phyloP scores from a whole-genome alignment of 129 eudicot species.

The Apium graveolens region DNA sequence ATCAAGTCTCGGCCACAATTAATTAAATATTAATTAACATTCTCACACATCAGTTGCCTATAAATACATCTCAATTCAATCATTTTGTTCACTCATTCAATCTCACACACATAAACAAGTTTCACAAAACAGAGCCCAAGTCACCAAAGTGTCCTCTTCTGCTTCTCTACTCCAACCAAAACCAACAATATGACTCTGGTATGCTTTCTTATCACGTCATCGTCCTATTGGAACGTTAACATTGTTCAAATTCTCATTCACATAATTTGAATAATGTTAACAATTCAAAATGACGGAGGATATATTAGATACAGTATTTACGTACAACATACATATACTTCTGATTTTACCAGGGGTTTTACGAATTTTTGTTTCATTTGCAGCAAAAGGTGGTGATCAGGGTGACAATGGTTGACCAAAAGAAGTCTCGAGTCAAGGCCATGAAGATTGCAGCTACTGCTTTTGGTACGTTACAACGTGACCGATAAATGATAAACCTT shows the following conservation, averaged over 20 bases:
- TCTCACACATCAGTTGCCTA: not conserved
- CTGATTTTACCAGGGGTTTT: too few species aligned
- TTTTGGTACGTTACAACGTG: not conserved
- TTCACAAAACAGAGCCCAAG: not conserved
- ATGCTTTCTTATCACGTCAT: too few species aligned
- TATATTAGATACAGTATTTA: too few species aligned
- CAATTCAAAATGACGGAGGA: too few species aligned
- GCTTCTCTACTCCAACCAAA: not conserved
- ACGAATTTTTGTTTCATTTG: not conserved
- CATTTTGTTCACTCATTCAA: not conserved
- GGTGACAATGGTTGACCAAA: slow-evolving; percentile 2
- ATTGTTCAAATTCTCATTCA: too few species aligned
- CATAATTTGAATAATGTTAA: too few species aligned
- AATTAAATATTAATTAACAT: too few species aligned
- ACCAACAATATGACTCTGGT: not conserved
- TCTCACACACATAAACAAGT: not conserved
- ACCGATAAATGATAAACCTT: too few species aligned
- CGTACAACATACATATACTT: too few species aligned
- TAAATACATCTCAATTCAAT: not conserved
- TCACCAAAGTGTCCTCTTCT: not conserved
- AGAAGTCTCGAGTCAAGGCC: slow-evolving; percentile 11
- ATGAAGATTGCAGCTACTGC: slow-evolving; percentile 8
- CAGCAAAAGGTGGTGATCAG: slow-evolving; percentile 17
- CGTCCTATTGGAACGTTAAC: too few species aligned
- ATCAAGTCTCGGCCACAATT: too few species aligned